A percentile compares a stretch with the other conserved stretches of the same genome.
These are phyloP conservation scores for Gastrolobium villosum DNA, from an alignment of 306 rosid species.

Conservation along the genomic window DNA sequence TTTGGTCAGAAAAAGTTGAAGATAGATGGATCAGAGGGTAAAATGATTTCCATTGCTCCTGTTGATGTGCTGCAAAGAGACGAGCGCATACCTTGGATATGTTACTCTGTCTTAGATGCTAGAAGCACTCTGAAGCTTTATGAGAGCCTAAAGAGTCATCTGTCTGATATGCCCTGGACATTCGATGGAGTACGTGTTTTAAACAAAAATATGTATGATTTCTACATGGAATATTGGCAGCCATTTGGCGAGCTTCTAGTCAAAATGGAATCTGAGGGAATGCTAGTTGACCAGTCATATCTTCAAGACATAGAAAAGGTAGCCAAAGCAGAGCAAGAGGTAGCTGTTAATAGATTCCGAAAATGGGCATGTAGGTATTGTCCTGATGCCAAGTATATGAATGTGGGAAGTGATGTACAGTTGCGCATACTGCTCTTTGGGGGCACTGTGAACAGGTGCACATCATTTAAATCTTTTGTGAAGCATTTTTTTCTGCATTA, in stretches of 20 bases:
- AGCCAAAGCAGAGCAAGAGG: constrained; percentile 86
- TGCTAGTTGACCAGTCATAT: constrained; percentile 89
- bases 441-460: constrained; percentile 82
- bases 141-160: constrained; percentile 63
- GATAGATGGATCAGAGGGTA: constrained; percentile 60
- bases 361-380: constrained; percentile 91
- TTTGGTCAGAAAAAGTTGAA: constrained; percentile 57
- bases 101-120: constrained; percentile 64
- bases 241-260: constrained; percentile 95
- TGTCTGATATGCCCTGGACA: constrained; percentile 53
- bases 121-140: constrained; percentile 62
- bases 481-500: constrained; percentile 31
- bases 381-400: constrained; percentile 91
- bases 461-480: constrained; percentile 34
- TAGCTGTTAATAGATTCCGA: constrained; percentile 82
- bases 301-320: constrained; percentile 85
- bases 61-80: constrained; percentile 93
- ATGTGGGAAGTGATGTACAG: constrained; percentile 96
- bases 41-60: constrained; percentile 71
- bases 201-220: constrained; percentile 73
- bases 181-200: constrained; percentile 47
- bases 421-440: constrained; percentile 90
- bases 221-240: constrained; percentile 77
- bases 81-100: constrained; percentile 66
- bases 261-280: constrained; percentile 93